Conservation (phyloP, 2,329 filamentous ascomycete species). For the Talaromyces albobiverticillius region DNA sequence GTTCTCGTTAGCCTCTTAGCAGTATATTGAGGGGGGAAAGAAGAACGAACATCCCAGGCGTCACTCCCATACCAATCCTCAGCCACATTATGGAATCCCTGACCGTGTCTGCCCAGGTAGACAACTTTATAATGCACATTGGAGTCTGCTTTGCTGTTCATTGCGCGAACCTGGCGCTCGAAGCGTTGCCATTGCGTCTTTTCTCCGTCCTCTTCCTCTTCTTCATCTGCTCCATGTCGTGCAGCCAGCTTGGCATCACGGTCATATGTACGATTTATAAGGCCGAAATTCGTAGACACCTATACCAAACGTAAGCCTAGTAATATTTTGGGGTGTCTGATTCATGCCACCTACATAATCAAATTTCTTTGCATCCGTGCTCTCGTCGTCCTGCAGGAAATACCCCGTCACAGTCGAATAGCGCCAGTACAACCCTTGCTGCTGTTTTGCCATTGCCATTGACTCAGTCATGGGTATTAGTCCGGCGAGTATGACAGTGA, state of each 20-base stretch:
- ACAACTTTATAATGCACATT: constrained; percentile 54
- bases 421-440: constrained; percentile 23
- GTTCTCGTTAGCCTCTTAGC: neutral
- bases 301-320: constrained; percentile 20
- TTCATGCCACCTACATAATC: constrained; percentile 42
- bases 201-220: constrained; percentile 16
- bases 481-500: constrained; percentile 15
- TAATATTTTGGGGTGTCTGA: too few relatives aligned
- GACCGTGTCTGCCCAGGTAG: constrained; percentile 59
- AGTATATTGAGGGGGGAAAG: neutral
- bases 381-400: constrained; percentile 51
- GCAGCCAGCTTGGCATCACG: constrained; percentile 29
- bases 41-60: constrained; percentile 54
- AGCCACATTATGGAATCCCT: constrained; percentile 62
- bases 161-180: constrained; percentile 41
- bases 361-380: constrained; percentile 46
- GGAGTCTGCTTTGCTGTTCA: constrained; percentile 41
- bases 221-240: neutral
- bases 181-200: constrained; percentile 58
- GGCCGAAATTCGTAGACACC: constrained; percentile 47
- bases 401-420: constrained; percentile 46
- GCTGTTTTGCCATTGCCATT: neutral
- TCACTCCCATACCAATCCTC: constrained; percentile 57
- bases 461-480: constrained; percentile 20
- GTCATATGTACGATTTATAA: constrained; percentile 47